Base-by-base conservation (phyloP, 768 basidiomycete genomes). In the Kwoniella europaea region DNA sequence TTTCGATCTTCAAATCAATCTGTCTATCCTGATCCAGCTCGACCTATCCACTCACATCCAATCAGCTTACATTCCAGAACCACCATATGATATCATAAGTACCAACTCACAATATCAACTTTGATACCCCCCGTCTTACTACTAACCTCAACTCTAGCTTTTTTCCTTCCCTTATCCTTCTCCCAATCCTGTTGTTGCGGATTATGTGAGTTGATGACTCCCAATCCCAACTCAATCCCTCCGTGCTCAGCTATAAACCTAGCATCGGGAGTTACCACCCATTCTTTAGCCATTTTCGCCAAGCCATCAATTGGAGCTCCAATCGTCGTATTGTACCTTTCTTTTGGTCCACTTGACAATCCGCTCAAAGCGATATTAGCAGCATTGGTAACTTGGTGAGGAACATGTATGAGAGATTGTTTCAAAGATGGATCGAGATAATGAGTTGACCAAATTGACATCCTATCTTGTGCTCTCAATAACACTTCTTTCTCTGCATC, bases 371-470 rank as follows among this genome's bases (percentile, higher is more conserved):
- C 79, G 20, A 72, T 67, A 64, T 76, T 76, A 44, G 76, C 64
- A 4, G 73, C 55, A 44, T 75, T 75, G 5, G 77, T 72, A 1
- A 80, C 70, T 62, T 74, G 71, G 22, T 71, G 75, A 0, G 77
- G 77, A 13, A 80, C 67, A 18, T 71, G 65, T 29, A 78, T 52
- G 0, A 75, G 29, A 5, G 71, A 63, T 20, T 72, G 63, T 4
- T 68, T 70, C 4, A 80, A 68, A 42, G 50, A 68, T 3, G 79
- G 79, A 63, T 81, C 79, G 27, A 81, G 63, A 59, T 73, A 79
- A 41, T 81, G 79, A 1, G 79, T 81, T 18, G 79, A 81, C 79
- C 79, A 81, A 35, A 81, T 79, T 2, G 74, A 76, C n/a, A 74
- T 81, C 18, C 71, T 72, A 12, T 72, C 76, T 16, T 64, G 70